Base-by-base conservation (phyloP, 2,329 filamentous ascomycete species). In the Exophiala bonariae region DNA sequence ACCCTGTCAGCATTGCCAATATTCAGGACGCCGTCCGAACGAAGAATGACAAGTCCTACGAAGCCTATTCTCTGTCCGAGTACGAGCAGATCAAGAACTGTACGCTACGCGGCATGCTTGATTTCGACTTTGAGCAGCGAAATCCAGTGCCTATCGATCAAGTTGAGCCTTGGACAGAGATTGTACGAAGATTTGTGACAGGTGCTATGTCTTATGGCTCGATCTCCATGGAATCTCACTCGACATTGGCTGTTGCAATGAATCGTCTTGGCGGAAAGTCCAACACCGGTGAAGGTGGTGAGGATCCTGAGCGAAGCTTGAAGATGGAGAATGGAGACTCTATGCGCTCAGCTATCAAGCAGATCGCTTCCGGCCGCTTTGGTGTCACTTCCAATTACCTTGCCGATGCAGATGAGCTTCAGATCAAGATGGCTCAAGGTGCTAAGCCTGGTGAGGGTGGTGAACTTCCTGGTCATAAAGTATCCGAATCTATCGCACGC, bases 351-450 rank as follows among this genome's bases (percentile, higher is more conserved):
- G 88, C 92, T 42, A 97, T 97, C 71, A 97, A 97, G 75, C 92
- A 97, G 74, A 88, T 97, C 62, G 92, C 92, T 35, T 96, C 90
- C 36, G 92, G 92, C 55, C 87, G 92, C 63, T 97, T 97, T 63
- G 92, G 92, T 77, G 92, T 96, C 54, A 97, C 92, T 1, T 93
- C 89, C 49, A 88, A 89, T 66, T 97, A 96, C 66, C 82, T 97
- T 13, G 89, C 91, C 40, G 92, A 97, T 68, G 89, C 92, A 14
- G 92, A 97, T 63, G 91, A 97, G 73, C 77, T 97, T 36, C 92
- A 97, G 70, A 97, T 97, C 74, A 97, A 97, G 81, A 97, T 97
- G 92, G 92, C 92, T 8, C 92, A 97, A 73, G 92, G 92, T 67
- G 92, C 92, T 54, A 97, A 97, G 80, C 92, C 92, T 47, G 92